A percentile compares a stretch with the other conserved stretches of the same genome.
Evolutionary conservation across 2,329 filamentous ascomycete genomes (phyloP).

Genomic region (Phyllosticta citriasiana): DNA sequence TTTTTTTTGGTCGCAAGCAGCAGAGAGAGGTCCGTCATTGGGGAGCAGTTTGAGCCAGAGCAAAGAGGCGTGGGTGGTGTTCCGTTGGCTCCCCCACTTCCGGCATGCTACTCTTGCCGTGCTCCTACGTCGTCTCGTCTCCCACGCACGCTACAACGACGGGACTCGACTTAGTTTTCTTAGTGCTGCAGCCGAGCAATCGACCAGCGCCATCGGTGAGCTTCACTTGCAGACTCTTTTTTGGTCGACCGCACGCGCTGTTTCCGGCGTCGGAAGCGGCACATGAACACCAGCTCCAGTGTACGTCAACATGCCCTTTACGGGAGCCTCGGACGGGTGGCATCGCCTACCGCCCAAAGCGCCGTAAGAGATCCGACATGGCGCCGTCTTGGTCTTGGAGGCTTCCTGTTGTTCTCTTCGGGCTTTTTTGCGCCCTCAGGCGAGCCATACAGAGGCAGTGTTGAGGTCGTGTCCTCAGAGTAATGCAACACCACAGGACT

Average conservation of each 20-base stretch:
- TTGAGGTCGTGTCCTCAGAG: neutral
- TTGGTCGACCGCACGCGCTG: neutral
- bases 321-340: neutral
- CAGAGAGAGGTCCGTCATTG: neutral
- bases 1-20: neutral
- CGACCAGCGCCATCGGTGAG: neutral
- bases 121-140: neutral
- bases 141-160: neutral
- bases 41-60: neutral
- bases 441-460: neutral
- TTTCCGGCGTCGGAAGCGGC: neutral
- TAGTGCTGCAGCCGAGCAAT: neutral
- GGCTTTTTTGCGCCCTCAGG: neutral
- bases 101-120: neutral
- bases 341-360: neutral
- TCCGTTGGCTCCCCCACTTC: slow-evolving; percentile 6
- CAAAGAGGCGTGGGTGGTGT: slow-evolving; percentile 1
- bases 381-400: neutral
- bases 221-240: neutral
- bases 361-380: neutral
- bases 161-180: neutral
- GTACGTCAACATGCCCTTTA: neutral
- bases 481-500: neutral
- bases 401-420: neutral
- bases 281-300: neutral